phyloP scores from a whole-genome alignment of 257 asterid species.

The Catharanthus roseus region DNA sequence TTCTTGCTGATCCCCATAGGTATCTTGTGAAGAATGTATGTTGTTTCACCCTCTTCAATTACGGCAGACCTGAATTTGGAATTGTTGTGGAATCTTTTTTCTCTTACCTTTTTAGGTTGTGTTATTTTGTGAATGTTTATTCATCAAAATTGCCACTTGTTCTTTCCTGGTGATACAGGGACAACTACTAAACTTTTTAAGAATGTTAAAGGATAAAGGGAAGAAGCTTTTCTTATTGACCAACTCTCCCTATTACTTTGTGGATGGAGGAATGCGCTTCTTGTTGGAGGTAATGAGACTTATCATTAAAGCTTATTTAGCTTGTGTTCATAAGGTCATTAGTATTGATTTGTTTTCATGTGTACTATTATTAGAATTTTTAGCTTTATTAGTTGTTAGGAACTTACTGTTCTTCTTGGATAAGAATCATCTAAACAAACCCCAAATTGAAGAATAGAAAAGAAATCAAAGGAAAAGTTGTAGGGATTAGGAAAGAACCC shows the following conservation, averaged over 20 bases:
- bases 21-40: conserved; percentile 88
- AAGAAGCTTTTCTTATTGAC: conserved; percentile 92
- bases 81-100: not conserved
- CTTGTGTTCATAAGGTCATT: not conserved
- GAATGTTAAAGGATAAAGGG: conserved; percentile 79
- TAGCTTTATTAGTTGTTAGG: not conserved
- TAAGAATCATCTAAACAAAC: no score
- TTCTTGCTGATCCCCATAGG: conserved; percentile 74
- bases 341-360: not conserved
- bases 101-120: not conserved
- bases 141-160: conserved; percentile 14
- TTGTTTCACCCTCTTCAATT: conserved; percentile 4
- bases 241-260: conserved; percentile 89
- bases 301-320: conserved; percentile 10
- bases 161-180: conserved; percentile 42
- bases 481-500: no score
- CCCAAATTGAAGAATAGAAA: no score
- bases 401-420: not conserved
- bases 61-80: conserved; percentile 7
- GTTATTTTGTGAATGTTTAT: not conserved
- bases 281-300: conserved; percentile 68
- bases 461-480: no score
- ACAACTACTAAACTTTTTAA: conserved; percentile 62
- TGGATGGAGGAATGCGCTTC: conserved; percentile 95
- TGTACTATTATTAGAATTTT: not conserved